Percentiles rank a stretch among this genome's conserved stretches.
Conservation (phyloP, 768 basidiomycete genomes). For the Scleroderma citrinum region DNA sequence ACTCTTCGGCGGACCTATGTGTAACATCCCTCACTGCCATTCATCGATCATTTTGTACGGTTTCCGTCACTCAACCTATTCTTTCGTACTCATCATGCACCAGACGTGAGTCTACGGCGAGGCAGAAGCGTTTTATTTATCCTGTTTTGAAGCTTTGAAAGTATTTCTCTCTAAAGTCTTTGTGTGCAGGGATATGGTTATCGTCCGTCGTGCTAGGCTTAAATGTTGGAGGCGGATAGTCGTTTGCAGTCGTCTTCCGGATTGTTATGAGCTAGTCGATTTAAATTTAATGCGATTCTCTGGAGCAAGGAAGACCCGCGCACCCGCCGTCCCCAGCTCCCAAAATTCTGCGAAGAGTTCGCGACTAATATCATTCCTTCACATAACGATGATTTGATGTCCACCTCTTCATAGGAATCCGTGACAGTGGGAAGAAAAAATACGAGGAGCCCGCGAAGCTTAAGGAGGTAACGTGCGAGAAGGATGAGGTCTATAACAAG, state of each 20-base stretch:
- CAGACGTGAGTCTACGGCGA: no score
- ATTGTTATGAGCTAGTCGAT: slow-evolving; percentile 78
- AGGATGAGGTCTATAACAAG: slow-evolving; percentile 78
- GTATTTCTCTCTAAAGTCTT: slow-evolving; percentile 83
- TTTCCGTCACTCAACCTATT: no score
- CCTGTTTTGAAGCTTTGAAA: slow-evolving; percentile 71
- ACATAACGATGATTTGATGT: slow-evolving; percentile 71
- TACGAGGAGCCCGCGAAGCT: slow-evolving; percentile 82
- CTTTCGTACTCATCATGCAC: no score
- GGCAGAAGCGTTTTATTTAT: neutral
- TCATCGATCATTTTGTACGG: no score
- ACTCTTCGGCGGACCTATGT: no score
- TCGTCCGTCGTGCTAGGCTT: slow-evolving; percentile 20
- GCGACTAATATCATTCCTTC: slow-evolving; percentile 85
- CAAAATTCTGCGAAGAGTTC: slow-evolving; percentile 90
- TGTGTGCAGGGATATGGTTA: slow-evolving; percentile 72
- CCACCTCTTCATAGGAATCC: slow-evolving; percentile 86
- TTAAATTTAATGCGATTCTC: neutral
- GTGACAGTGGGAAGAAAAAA: slow-evolving; percentile 94
- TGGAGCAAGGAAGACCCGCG: slow-evolving; percentile 23
- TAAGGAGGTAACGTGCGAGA: slow-evolving; percentile 78
- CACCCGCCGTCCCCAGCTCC: slow-evolving; percentile 90
- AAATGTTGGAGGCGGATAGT: slow-evolving; percentile 53
- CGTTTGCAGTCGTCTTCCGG: slow-evolving; percentile 50
- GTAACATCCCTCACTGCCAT: no score